Conservation (phyloP, 495 filamentous ascomycete species). For the Annulohypoxylon stygium region DNA sequence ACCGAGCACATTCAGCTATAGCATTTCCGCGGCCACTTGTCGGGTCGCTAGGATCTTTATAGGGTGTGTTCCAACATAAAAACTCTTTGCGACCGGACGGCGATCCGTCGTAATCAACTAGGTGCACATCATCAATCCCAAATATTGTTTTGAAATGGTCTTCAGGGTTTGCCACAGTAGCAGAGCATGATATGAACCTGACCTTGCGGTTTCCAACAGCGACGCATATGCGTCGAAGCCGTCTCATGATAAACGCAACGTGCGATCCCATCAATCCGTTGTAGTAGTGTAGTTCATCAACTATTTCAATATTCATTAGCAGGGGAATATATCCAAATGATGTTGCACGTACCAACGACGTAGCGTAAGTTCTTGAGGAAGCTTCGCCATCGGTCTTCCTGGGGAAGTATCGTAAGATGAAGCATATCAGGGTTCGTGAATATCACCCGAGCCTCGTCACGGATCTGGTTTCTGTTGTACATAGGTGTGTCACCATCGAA, state of each 20-base stretch:
- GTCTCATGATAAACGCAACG: conserved; percentile 93
- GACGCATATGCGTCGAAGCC: conserved; percentile 88
- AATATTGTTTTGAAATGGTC: conserved; percentile 95
- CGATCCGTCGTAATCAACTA: conserved; percentile 93
- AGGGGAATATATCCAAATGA: neutral
- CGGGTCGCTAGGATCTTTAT: conserved; percentile 89
- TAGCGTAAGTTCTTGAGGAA: conserved; percentile 92
- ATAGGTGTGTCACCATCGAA: conserved; percentile 97
- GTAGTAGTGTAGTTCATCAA: conserved; percentile 94
- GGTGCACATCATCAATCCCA: conserved; percentile 79
- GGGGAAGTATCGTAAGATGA: conserved; percentile 92
- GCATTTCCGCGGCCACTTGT: conserved; percentile 86
- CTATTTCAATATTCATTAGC: conserved; percentile 41
- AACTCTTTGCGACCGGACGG: conserved; percentile 96
- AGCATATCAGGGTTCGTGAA: conserved; percentile 99
- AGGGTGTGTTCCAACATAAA: conserved; percentile 97
- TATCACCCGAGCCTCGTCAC: conserved; percentile 91
- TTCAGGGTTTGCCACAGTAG: conserved; percentile 94
- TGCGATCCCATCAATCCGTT: conserved; percentile 95
- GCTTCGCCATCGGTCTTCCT: conserved; percentile 88
- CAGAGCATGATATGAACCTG: conserved; percentile 96
- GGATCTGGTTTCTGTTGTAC: conserved; percentile 78
- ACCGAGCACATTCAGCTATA: conserved; percentile 83
- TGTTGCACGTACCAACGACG: conserved; percentile 74
- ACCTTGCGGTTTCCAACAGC: conserved; percentile 90